phyloP scores from a whole-genome alignment of 441 rosid genomes.

The California macrophylla region DNA sequence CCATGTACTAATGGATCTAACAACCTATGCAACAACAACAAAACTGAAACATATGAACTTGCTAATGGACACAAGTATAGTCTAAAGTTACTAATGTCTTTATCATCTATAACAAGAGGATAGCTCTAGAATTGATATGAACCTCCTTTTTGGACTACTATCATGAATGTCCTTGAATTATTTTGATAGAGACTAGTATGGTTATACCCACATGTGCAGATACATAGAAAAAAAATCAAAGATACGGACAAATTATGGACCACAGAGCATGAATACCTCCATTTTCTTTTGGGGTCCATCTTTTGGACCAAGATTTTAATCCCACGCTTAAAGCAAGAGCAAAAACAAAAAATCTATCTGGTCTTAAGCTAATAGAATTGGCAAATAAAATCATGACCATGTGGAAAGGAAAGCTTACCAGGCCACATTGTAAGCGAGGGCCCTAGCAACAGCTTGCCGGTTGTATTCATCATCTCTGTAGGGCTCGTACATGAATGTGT shows the following conservation, averaged over 20 bases:
- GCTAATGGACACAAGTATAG: too few relatives aligned
- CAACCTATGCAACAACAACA: conserved; percentile 19
- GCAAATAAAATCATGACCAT: background rate
- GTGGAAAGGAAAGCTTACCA: conserved; percentile 26
- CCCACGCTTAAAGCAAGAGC: too few relatives aligned
- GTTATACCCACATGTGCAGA: too few relatives aligned
- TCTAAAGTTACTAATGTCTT: too few relatives aligned
- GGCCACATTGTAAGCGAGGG: conserved; percentile 23
- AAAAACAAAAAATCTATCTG: too few relatives aligned
- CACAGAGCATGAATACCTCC: background rate
- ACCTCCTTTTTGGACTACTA: too few relatives aligned
- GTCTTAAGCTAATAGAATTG: too few relatives aligned
- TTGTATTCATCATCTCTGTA: conserved; percentile 25
- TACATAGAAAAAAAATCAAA: too few relatives aligned
- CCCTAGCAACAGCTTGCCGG: conserved; percentile 30
- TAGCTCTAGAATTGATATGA: too few relatives aligned
- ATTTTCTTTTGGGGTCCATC: too few relatives aligned
- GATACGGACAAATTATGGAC: background rate
- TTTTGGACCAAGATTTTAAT: too few relatives aligned
- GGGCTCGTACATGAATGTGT: conserved; percentile 27
- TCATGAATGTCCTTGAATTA: background rate
- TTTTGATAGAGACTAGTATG: background rate
- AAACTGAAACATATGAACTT: background rate
- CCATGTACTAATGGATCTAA: conserved; percentile 38
- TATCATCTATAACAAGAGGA: too few relatives aligned